Evolutionary conservation across 345 rosid genomes (phyloP).

Genomic region (Bruguiera parviflora): DNA sequence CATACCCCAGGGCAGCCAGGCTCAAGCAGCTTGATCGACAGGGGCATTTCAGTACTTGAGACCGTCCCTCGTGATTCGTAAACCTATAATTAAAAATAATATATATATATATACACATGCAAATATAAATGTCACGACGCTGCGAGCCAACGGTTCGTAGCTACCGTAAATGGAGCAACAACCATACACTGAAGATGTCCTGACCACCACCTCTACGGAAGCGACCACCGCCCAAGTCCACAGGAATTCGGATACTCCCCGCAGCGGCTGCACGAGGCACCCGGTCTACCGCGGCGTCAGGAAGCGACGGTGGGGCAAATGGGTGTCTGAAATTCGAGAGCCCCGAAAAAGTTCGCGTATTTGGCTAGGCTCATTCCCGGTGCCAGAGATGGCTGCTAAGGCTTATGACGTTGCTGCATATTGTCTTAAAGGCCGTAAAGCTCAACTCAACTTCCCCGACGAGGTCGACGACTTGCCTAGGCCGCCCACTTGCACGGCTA

Average conservation of each 20-base stretch:
- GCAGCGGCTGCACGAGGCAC: slow-evolving; percentile 44
- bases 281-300: slow-evolving; percentile 69
- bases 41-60: slow-evolving; percentile 27
- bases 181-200: slow-evolving; percentile 38
- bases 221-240: slow-evolving; percentile 13
- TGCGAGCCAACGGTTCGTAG: slow-evolving; percentile 20
- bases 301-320: slow-evolving; percentile 84
- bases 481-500: slow-evolving; percentile 54
- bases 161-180: slow-evolving; percentile 41
- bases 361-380: slow-evolving; percentile 81
- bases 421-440: slow-evolving; percentile 68
- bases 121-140: slow-evolving; percentile 23
- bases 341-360: slow-evolving; percentile 80
- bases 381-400: slow-evolving; percentile 86
- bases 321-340: slow-evolving; percentile 91
- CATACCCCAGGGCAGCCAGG: no score
- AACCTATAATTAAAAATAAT: neutral
- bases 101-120: neutral
- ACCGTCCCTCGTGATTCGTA: neutral
- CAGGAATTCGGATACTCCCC: slow-evolving; percentile 6
- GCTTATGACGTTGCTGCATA: slow-evolving; percentile 82
- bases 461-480: slow-evolving; percentile 56
- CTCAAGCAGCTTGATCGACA: neutral
- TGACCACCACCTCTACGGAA: slow-evolving; percentile 2
- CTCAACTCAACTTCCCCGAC: slow-evolving; percentile 77